Evolutionary conservation across 2,329 filamentous ascomycete genomes (phyloP), one percentile per base, ranked within the genome.

Genomic region (Alternaria sp.): DNA sequence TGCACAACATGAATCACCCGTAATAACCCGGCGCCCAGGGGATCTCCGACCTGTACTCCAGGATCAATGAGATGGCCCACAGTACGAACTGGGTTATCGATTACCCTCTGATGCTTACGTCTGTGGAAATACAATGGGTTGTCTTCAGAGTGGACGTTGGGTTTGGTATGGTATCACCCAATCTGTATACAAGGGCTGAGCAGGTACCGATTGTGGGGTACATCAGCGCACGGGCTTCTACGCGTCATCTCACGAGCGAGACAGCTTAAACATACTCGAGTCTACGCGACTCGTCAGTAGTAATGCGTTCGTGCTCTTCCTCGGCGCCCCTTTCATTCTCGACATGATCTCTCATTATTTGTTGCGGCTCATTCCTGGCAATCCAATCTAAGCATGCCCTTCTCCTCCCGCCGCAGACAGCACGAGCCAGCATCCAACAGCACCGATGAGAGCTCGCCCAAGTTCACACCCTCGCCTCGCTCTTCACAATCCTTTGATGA

Each of bases 391-490:
- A 49, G 49, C 44, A 69, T 67, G 68, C 34, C 61, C 3, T 63
- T 55, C 38, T 56, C 66, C 27, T 49, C 65, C 54, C 63, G 44
- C 54, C 71, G 54, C 55, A 62, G 52, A 50, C 57, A 57, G 49
- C 60, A 56, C 45, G 58, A 62, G 52, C 59, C 62, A 54, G 43
- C 62, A 6, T 71, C 65, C 44, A 65, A 59, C 40, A 74, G 69
- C 59, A 72, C 67, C 16, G 62, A 68, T 28, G 68, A 69, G 28
- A 66, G 62, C 9, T 70, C 67, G 7, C 62, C 62, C 4, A 63
- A 64, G 32, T 56, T 68, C 40, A 74, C 73, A 7, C 73, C 72
- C 3, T 70, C 66, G n/a, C 62, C 62, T 38, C 67, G 63, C 30
- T 68, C 72, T 8, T 69, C 72, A 14, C 53, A 52, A 8, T 66